Base-by-base conservation (phyloP, 2,329 filamentous ascomycete species). In the Aureobasidium lini region DNA sequence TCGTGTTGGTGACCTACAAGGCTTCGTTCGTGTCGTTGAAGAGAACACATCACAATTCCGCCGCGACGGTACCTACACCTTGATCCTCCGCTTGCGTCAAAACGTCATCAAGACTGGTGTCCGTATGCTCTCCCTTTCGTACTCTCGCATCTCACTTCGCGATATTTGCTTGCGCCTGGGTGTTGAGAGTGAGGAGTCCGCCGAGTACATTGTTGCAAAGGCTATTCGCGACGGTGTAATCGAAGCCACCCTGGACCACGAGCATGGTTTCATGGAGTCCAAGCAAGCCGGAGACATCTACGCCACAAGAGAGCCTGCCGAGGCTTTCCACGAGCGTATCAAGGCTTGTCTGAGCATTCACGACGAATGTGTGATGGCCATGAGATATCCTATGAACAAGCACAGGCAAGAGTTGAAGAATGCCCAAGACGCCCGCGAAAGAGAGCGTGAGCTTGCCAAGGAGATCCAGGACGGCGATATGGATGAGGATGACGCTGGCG, bases 41-140 rank as follows among this genome's bases (percentile, higher is more conserved):
- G 83, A 86, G 52, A 86, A 96, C 71, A 86, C 87, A 60, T 84
- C 89, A 46, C 87, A 86, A 10, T 99, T 97, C 85, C 88, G 90
- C 69, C 87, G 88, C 65, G 94, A 99, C 72, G 90, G 90, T 60
- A 97, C 93, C 18, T 97, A 97, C 79, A 95, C 92, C 10, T 81
- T 99, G 60, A 95, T 97, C 68, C 83, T 97, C 64, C 92, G 94
- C 63, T 82, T 99, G 63, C 87, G 94, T 67, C 94, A 99, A 76
- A 99, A 99, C 71, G 94, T 99, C 70, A 97, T 99, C 84, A 96
- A 96, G 81, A 99, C 94, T 3, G 94, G 94, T 65, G 96, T 99
- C 64, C 90, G 94, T 67, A 96, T 97, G 91, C 95, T 99, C 84
- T 97, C 93, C 42, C 81, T 99, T 64, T 96, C 92, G 18, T 99